Base-by-base conservation (phyloP, 305 asterid genomes). In the Solanum hybrid region DNA sequence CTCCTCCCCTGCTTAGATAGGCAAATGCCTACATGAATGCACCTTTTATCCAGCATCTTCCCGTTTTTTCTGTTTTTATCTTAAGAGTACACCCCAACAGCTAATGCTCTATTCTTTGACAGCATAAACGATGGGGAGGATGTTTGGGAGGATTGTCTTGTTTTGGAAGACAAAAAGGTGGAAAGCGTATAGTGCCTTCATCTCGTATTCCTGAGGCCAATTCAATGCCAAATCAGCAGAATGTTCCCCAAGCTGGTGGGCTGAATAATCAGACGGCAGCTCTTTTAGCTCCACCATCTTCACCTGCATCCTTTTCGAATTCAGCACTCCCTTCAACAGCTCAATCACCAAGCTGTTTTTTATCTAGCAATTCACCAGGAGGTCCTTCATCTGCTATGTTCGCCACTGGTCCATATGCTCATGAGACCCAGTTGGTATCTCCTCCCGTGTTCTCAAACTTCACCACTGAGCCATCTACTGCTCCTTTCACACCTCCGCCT, bases 401-500 rank as follows among this genome's bases (percentile, higher is more conserved):
- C 22, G 96, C 95, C 32, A 97, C 98, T 6, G 99, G 99, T 56
- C 99, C 99, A 66, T 98, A 96, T 87, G 99, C 99, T 88, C 95
- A 97, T 40, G 99, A 97, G 91, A 93, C 98, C 7, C 99, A 97
- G 89, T 95, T 95, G 40, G 99, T 97, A 72, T 96, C 99, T 45
- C 99, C 99, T 79, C 99, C 99, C 4, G 98, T 96, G 6, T 97
- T 95, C 93, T 97, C 99, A 3, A 96, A 98, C 90, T 96, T 91
- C 94, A 98, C 99, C 76, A 98, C 99, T 3, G 98, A 98, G 92
- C 98, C 99, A 86, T 98, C 99, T 37, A 98, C 99, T 24, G 99
- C 99, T 91, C 98, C 99, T 88, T 92, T 96, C 73, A 98, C 99
- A 78, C 99, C 99, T 75, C 99, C 99, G 3, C 98, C 99, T 0